Base-by-base conservation (phyloP, 805 yeast genomes). In the Candida railenensis region DNA sequence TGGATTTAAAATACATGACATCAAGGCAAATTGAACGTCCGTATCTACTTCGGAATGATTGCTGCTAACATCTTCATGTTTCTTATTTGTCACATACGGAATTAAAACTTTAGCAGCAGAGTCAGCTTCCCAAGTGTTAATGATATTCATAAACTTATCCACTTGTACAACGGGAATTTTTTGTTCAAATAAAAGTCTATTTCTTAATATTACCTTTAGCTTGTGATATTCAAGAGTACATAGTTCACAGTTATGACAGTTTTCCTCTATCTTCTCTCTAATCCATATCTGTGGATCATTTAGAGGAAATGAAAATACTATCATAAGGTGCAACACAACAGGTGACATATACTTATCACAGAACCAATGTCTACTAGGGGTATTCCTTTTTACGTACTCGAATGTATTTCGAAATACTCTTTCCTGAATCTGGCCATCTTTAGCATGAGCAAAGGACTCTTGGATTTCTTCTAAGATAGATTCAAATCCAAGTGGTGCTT, bases 271-370 rank as follows among this genome's bases (percentile, higher is more conserved):
- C 12, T 55, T 53, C 8, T 67, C 67, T 42, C 73, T 70, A 45
- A 75, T 62, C 73, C 80, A 74, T 3, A 55, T 55, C 15, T 76
- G 66, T 1, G 76, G 73, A n/a, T 68, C 73, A 34, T 68, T 68
- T 21, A 71, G 77, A 2, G 74, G 73, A 54, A 84, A 82, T 2
- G 90, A 82, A 57, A 83, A 83, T 48, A 82, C 65, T 14, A 85
- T 77, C 45, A 85, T 61, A 8, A 77, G 66, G 56, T 83, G 83
- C 12, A 76, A 70, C 8, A 85, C 69, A 18, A 81, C 69, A 2
- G 80, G 76, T 37, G 65, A 67, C 48, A 77, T 65, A 25, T 61
- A 60, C 7, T 67, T 66, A 54, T 82, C 78, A 61, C 90, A 84
- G 58, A 82, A 85, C 54, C 79, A 63, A 52, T 85, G 87, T n/a